These are phyloP conservation scores for Pleodorina starrii DNA, from an alignment of 139 green algal genomes.

Conservation along the genomic window DNA sequence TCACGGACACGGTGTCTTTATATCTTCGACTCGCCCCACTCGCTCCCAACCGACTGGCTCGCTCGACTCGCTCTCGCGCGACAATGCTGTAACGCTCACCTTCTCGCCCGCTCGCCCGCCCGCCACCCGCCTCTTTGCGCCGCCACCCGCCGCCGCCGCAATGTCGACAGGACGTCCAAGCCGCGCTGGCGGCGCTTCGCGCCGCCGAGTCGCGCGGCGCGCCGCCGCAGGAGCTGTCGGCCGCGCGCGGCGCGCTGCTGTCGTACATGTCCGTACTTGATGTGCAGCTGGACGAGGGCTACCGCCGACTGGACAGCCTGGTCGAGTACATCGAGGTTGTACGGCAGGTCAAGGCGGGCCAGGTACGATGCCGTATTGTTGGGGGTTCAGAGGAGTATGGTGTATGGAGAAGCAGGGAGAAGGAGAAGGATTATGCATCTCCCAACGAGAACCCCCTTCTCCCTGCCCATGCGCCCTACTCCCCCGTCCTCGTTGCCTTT, in stretches of 20 bases:
- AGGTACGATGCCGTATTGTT: slow-evolving; percentile 14
- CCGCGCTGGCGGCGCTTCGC: background rate
- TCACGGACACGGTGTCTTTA: too few relatives aligned
- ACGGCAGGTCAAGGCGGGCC: background rate
- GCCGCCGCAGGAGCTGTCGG: background rate
- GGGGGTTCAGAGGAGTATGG: too few relatives aligned
- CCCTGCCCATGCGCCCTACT: background rate
- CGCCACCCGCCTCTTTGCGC: too few relatives aligned
- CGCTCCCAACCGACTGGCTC: too few relatives aligned
- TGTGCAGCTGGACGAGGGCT: slow-evolving; percentile 16
- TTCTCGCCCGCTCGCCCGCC: too few relatives aligned
- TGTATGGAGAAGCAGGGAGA: too few relatives aligned
- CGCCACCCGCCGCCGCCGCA: too few relatives aligned
- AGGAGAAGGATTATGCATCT: background rate
- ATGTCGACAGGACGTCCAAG: slow-evolving; percentile 39
- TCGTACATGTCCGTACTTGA: background rate
- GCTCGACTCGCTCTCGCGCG: too few relatives aligned
- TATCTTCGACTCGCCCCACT: too few relatives aligned
- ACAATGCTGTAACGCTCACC: too few relatives aligned
- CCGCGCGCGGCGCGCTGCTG: slow-evolving; percentile 7
- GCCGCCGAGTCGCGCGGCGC: slow-evolving; percentile 13
- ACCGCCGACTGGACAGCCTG: slow-evolving; percentile 15
- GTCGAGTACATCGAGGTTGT: background rate
- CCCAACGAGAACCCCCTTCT: background rate
- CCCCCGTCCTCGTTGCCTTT: too few relatives aligned